Percentiles rank a stretch among this genome's conserved stretches.
Evolutionary conservation across 306 rosid genomes (phyloP).

Genomic region (Herpetospermum pedunculosum): DNA sequence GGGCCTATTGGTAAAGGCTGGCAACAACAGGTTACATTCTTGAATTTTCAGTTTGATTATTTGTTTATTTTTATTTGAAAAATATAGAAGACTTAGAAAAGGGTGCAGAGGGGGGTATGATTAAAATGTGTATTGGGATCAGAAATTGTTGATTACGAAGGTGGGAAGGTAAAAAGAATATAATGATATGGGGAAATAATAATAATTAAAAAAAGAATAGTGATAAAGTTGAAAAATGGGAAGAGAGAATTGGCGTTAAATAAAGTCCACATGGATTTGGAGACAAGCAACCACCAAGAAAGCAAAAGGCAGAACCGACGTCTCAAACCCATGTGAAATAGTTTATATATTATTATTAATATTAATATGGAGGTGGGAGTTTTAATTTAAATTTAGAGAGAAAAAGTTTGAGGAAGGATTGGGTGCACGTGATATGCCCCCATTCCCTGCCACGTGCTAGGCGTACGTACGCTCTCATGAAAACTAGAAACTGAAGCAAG

Average conservation of each 20-base stretch:
- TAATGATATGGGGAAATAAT: background rate
- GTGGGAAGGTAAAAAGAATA: background rate
- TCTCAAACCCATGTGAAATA: slow-evolving; percentile 39
- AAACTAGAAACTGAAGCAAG: too few relatives aligned
- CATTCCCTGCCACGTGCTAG: too few relatives aligned
- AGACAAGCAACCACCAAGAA: slow-evolving; percentile 13
- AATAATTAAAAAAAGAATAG: background rate
- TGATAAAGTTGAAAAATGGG: background rate
- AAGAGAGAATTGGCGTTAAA: background rate
- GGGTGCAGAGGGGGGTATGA: background rate
- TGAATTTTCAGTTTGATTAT: too few relatives aligned
- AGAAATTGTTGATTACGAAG: background rate
- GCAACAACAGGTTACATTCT: too few relatives aligned
- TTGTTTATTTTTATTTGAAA: background rate
- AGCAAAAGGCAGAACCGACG: slow-evolving; percentile 10
- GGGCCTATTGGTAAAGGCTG: background rate
- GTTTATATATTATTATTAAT: too few relatives aligned
- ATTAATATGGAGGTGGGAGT: too few relatives aligned
- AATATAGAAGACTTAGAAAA: background rate
- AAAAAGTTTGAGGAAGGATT: too few relatives aligned
- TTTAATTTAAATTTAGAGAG: too few relatives aligned
- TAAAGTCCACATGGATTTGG: slow-evolving; percentile 10
- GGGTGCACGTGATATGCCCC: too few relatives aligned
- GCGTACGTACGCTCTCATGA: too few relatives aligned
- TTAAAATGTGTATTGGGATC: background rate